These are phyloP conservation scores for Plectosphaerella cucumerina DNA, from an alignment of 2,329 filamentous ascomycete genomes.

Conservation along the genomic window DNA sequence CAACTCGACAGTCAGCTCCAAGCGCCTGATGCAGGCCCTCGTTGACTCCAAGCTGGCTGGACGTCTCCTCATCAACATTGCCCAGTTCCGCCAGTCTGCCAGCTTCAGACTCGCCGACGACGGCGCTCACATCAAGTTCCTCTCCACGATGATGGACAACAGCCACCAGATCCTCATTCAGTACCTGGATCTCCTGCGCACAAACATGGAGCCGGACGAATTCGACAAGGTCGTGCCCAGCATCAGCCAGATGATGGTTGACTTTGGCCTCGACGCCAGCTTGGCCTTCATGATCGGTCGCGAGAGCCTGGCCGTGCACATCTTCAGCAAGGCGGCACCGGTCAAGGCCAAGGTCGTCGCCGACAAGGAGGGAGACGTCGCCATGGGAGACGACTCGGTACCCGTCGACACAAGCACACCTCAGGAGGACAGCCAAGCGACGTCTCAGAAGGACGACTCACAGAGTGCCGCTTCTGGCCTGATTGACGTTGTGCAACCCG, in stretches of 20 bases:
- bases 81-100: slow-evolving; percentile 85
- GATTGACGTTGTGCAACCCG: slow-evolving; percentile 63
- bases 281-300: slow-evolving; percentile 84
- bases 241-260: slow-evolving; percentile 66
- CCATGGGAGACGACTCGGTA: slow-evolving; percentile 34
- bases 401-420: slow-evolving; percentile 12
- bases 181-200: slow-evolving; percentile 84
- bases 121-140: slow-evolving; percentile 79
- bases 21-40: slow-evolving; percentile 74
- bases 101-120: slow-evolving; percentile 69
- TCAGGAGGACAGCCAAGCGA: slow-evolving; percentile 20
- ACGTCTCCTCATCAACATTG: slow-evolving; percentile 82
- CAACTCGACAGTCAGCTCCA: slow-evolving; percentile 68
- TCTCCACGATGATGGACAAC: slow-evolving; percentile 86
- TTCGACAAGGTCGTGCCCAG: slow-evolving; percentile 78
- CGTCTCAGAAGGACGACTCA: slow-evolving; percentile 31
- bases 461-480: neutral
- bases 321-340: slow-evolving; percentile 33
- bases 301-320: slow-evolving; percentile 64
- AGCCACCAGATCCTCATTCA: slow-evolving; percentile 81
- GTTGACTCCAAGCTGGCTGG: slow-evolving; percentile 74
- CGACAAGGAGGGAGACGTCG: slow-evolving; percentile 55
- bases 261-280: slow-evolving; percentile 75
- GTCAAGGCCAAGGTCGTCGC: slow-evolving; percentile 18
- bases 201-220: slow-evolving; percentile 68